A percentile compares a stretch with the other conserved stretches of the same genome.
Conservation (phyloP, 495 filamentous ascomycete species). For the Podospora conica region DNA sequence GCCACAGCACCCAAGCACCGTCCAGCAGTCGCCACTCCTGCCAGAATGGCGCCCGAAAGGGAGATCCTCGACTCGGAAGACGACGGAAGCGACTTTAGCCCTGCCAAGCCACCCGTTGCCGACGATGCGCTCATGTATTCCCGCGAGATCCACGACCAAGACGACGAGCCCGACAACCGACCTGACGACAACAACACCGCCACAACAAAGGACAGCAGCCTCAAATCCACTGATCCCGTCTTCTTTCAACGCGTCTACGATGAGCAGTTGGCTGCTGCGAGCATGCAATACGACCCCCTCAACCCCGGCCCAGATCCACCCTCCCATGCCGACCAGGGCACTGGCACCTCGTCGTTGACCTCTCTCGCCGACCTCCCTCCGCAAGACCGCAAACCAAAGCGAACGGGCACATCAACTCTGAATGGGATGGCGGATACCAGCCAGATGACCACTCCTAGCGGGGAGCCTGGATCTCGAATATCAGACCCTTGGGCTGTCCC, state of each 20-base stretch:
- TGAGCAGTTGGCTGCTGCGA: constrained; percentile 14
- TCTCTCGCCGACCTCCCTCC: constrained; percentile 15
- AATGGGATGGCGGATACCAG: constrained; percentile 13
- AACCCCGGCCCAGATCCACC: not conserved
- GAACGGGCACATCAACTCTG: constrained; percentile 2
- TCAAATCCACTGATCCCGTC: constrained; percentile 23
- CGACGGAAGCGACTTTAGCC: constrained; percentile 22
- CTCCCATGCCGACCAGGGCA: not conserved
- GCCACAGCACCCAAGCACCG: not conserved
- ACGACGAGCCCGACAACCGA: not conserved
- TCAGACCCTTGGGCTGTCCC: constrained; percentile 18
- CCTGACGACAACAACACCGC: constrained; percentile 4
- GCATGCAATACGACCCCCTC: not conserved
- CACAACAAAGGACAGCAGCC: constrained; percentile 8
- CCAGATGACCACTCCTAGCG: constrained; percentile 18
- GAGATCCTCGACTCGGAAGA: constrained; percentile 32
- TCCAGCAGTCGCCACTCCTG: not conserved
- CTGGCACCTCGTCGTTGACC: constrained; percentile 11
- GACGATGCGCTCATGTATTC: not conserved
- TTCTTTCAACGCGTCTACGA: constrained; percentile 27
- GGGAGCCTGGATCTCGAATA: not conserved
- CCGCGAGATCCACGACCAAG: not conserved
- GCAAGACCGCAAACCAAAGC: not conserved
- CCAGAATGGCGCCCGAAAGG: constrained; percentile 16
- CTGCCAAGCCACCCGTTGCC: constrained; percentile 3